phyloP scores from a whole-genome alignment of 2,329 filamentous ascomycete species.

The Epichloe baconii region DNA sequence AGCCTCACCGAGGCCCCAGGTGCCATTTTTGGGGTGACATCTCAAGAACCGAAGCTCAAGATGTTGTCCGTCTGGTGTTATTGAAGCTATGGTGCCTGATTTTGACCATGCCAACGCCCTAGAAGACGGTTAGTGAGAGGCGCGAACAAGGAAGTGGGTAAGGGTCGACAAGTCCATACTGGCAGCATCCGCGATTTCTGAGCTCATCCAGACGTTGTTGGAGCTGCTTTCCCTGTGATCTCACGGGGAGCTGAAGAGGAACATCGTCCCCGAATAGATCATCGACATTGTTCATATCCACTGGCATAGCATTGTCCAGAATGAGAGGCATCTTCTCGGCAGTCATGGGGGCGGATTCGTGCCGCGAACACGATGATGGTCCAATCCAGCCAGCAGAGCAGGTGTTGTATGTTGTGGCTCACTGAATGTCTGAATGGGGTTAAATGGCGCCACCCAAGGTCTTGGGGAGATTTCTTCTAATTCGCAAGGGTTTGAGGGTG shows the following conservation, averaged over 20 bases:
- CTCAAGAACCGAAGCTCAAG: slow-evolving; percentile 63
- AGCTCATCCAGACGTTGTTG: slow-evolving; percentile 65
- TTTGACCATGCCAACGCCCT: slow-evolving; percentile 83
- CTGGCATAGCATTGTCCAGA: slow-evolving; percentile 30
- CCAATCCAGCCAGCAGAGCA: background rate
- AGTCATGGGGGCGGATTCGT: slow-evolving; percentile 16
- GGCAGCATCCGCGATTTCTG: slow-evolving; percentile 62
- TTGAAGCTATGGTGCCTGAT: slow-evolving; percentile 70
- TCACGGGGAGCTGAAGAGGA: slow-evolving; percentile 40
- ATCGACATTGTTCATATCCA: slow-evolving; percentile 48
- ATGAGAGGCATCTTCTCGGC: slow-evolving; percentile 31
- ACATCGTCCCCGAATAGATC: slow-evolving; percentile 66
- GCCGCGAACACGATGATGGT: background rate
- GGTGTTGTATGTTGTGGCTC: background rate
- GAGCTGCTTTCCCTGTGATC: slow-evolving; percentile 43
- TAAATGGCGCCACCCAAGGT: too few species aligned
- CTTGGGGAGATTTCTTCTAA: too few species aligned
- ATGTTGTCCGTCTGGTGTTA: slow-evolving; percentile 56
- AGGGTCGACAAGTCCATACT: slow-evolving; percentile 42
- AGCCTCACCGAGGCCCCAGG: slow-evolving; percentile 67
- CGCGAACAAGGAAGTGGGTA: background rate
- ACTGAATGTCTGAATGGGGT: background rate
- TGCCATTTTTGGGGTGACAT: slow-evolving; percentile 53
- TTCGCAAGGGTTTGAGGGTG: too few species aligned
- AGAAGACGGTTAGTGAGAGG: slow-evolving; percentile 3